Evolutionary conservation across 371 early-diverging fungal genomes (phyloP).

Genomic region (Apophysomyces trapeziformis): DNA sequence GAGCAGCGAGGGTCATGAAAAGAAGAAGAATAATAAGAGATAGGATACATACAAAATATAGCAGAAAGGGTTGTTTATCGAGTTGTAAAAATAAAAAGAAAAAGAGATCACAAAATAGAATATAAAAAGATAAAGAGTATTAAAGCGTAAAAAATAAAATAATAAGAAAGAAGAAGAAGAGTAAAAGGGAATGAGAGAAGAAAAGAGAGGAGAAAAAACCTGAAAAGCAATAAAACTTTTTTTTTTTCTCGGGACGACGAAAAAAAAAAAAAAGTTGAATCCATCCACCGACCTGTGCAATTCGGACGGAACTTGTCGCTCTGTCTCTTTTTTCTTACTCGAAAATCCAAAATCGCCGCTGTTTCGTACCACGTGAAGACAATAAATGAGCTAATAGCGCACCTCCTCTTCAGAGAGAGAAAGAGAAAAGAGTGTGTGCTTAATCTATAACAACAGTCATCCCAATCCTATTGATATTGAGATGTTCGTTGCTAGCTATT

Average conservation of each 20-base stretch:
- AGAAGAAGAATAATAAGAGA: not conserved
- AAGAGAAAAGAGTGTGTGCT: not conserved
- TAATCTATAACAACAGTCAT: too few relatives aligned
- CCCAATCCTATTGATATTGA: too few relatives aligned
- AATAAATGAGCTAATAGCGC: conserved; percentile 5
- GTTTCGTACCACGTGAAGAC: conserved; percentile 10
- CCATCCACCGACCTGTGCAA: not conserved
- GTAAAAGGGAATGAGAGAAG: not conserved
- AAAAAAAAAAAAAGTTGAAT: not conserved
- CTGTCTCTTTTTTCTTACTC: not conserved
- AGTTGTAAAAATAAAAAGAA: not conserved
- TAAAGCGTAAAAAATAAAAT: not conserved
- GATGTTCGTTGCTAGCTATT: too few relatives aligned
- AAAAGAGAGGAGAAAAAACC: not conserved
- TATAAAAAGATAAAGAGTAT: not conserved
- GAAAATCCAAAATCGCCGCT: conserved; percentile 1
- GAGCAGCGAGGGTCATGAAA: conserved; percentile 26
- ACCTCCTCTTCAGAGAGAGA: not conserved
- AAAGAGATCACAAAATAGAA: conserved; percentile 7
- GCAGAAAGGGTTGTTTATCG: not conserved
- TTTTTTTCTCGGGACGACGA: not conserved
- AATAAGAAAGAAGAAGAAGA: not conserved
- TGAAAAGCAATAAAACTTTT: not conserved
- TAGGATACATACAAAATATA: not conserved
- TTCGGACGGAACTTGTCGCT: not conserved